Evolutionary conservation across 805 yeast genomes (phyloP).

Genomic region (Yarrowia yakushimensis): DNA sequence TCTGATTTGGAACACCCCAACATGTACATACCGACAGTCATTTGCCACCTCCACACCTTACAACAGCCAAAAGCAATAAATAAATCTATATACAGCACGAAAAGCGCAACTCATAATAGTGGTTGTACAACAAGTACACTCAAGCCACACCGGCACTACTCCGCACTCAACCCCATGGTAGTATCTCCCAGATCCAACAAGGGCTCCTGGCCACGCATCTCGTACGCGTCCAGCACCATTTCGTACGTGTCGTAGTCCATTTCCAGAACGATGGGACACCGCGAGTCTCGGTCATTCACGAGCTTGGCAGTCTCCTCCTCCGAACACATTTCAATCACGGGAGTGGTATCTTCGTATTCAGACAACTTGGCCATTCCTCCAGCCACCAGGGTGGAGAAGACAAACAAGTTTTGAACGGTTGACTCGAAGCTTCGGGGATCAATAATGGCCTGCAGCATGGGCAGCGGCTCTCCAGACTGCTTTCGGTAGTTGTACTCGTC

Average conservation of each 20-base stretch:
- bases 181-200: background rate
- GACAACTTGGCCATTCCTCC: constrained; percentile 1
- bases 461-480: background rate
- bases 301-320: background rate
- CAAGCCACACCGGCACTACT: background rate
- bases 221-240: background rate
- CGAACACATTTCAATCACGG: constrained; percentile 1
- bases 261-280: background rate
- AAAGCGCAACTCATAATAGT: too few species aligned
- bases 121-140: too few species aligned
- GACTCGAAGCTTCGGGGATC: constrained; percentile 15
- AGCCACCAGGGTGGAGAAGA: constrained; percentile 12
- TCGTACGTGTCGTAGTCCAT: constrained; percentile 2
- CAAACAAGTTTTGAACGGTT: constrained; percentile 9
- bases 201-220: background rate
- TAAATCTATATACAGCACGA: background rate
- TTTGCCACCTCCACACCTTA: too few species aligned
- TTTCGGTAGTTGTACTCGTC: background rate
- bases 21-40: too few species aligned
- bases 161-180: background rate
- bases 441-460: background rate
- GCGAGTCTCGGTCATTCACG: background rate
- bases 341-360: background rate
- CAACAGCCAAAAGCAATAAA: background rate
- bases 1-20: too few species aligned